Conservation (phyloP, 441 rosid genomes). For the Oxalis stricta region DNA sequence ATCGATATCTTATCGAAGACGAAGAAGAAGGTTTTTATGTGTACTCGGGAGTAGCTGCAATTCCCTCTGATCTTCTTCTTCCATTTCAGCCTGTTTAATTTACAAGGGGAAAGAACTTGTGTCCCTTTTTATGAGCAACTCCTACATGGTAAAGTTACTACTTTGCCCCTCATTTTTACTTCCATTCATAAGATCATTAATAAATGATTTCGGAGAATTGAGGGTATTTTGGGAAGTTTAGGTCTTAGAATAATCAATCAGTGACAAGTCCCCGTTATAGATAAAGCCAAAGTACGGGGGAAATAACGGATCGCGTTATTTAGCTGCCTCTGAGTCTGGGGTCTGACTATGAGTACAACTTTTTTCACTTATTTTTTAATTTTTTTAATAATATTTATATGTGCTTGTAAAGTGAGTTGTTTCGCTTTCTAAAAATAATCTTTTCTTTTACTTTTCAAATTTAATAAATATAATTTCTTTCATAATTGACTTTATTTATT, state of each 20-base stretch:
- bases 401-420: too few relatives aligned
- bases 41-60: constrained; percentile 79
- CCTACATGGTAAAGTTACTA: constrained; percentile 10
- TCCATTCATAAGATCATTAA: not conserved
- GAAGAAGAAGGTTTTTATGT: constrained; percentile 34
- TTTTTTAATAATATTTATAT: too few relatives aligned
- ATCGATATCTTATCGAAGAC: constrained; percentile 13
- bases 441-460: too few relatives aligned
- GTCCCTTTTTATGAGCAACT: constrained; percentile 19
- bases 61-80: constrained; percentile 48
- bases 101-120: constrained; percentile 9
- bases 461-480: constrained; percentile 3
- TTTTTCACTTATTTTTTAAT: constrained; percentile 8
- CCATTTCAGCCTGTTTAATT: constrained; percentile 14
- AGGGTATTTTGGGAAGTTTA: constrained; percentile 20
- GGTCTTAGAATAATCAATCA: not conserved
- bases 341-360: constrained; percentile 23
- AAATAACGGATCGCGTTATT: constrained; percentile 67
- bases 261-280: constrained; percentile 30
- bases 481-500: not conserved
- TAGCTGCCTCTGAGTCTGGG: too few relatives aligned
- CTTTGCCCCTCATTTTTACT: constrained; percentile 10
- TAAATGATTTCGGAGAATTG: not conserved
- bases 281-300: constrained; percentile 21
- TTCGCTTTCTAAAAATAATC: too few relatives aligned